Percentiles rank a stretch among this genome's conserved stretches.
Evolutionary conservation across 2,329 filamentous ascomycete species (phyloP).

Genomic region (Sporothrix variecibatus): DNA sequence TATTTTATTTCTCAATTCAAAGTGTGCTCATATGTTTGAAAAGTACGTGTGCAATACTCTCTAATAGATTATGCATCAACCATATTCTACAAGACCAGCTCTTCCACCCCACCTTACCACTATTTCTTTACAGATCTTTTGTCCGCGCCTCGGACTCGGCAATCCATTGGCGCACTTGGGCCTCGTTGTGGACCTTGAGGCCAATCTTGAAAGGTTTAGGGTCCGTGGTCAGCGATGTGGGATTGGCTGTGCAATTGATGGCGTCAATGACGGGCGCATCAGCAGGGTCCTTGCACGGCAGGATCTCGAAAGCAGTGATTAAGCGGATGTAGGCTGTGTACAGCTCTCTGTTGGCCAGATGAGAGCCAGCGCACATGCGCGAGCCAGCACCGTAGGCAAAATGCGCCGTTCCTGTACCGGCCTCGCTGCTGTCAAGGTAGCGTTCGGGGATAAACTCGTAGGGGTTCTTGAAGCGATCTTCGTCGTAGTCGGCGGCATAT

Average conservation of each 20-base stretch:
- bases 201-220: constrained; percentile 28
- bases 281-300: constrained; percentile 60
- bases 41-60: too few species aligned
- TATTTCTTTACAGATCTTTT: neutral
- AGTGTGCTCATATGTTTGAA: too few species aligned
- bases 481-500: constrained; percentile 73
- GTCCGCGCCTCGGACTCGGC: neutral
- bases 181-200: constrained; percentile 33
- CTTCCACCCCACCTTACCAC: neutral
- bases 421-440: constrained; percentile 50
- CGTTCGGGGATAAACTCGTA: constrained; percentile 67
- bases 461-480: constrained; percentile 65
- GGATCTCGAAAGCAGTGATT: constrained; percentile 19
- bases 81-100: neutral
- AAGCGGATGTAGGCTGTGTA: constrained; percentile 23
- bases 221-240: constrained; percentile 25
- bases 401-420: constrained; percentile 58
- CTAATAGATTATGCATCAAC: too few species aligned
- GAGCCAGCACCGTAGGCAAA: constrained; percentile 66
- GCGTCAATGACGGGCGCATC: constrained; percentile 45
- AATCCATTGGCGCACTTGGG: neutral
- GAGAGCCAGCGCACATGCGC: constrained; percentile 21
- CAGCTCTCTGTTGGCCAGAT: constrained; percentile 21
- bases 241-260: constrained; percentile 22
- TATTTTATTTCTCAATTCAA: too few species aligned